phyloP scores from a whole-genome alignment of 768 basidiomycete genomes.

The Terana coerulea region DNA sequence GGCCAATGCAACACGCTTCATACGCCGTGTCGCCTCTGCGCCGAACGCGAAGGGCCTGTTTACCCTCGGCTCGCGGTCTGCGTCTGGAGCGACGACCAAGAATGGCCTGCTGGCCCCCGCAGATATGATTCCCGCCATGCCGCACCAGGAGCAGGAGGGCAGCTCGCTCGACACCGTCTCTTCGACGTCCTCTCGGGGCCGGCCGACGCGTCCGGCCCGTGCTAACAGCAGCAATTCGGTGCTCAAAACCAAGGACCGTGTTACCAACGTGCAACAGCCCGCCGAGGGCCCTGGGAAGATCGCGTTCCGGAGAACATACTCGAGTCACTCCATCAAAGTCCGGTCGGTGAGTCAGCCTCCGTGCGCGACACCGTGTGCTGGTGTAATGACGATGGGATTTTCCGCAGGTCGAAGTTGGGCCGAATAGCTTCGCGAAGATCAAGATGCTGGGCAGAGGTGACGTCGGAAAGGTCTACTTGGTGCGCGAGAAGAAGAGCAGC shows the following conservation, averaged over 20 bases:
- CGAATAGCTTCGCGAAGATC: conserved; percentile 92
- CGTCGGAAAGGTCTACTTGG: conserved; percentile 97
- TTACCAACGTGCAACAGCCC: conserved; percentile 37
- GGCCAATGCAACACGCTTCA: conserved; percentile 80
- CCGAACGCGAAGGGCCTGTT: conserved; percentile 95
- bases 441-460: conserved; percentile 99
- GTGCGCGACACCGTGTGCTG: not conserved
- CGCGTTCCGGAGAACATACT: conserved; percentile 92
- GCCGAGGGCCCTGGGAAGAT: conserved; percentile 53
- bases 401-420: conserved; percentile 84
- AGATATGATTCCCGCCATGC: conserved; percentile 53
- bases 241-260: conserved; percentile 39
- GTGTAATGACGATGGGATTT: not conserved
- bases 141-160: conserved; percentile 56
- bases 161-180: conserved; percentile 78
- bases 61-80: conserved; percentile 51
- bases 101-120: conserved; percentile 78
- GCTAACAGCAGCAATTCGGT: conserved; percentile 31
- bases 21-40: conserved; percentile 93
- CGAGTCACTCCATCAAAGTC: conserved; percentile 96
- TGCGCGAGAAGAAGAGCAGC: conserved; percentile 94
- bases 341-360: conserved; percentile 56
- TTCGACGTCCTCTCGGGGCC: conserved; percentile 66
- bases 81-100: conserved; percentile 52
- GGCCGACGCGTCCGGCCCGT: conserved; percentile 37